A percentile compares a stretch with the other conserved stretches of the same genome.
Conservation (phyloP, 2,329 filamentous ascomycete species). For the Hymenoscyphus occultus region DNA sequence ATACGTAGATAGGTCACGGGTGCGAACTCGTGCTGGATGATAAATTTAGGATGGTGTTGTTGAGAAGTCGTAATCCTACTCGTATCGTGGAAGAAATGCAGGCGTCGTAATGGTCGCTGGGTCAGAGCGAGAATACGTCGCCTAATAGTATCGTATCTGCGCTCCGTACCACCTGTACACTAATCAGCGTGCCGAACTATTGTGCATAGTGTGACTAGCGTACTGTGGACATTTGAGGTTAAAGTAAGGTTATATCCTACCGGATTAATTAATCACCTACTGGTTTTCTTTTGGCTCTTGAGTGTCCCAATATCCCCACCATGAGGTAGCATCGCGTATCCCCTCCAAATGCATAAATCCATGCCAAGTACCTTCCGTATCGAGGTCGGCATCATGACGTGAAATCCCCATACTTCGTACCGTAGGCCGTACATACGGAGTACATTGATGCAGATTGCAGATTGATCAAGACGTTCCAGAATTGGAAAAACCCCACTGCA, state of each 20-base stretch:
- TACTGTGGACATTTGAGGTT: too few relatives aligned
- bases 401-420: neutral
- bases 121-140: neutral
- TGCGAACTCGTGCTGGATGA: neutral
- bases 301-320: too few relatives aligned
- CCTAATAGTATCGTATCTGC: neutral
- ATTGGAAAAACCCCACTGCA: neutral
- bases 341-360: too few relatives aligned
- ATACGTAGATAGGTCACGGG: neutral
- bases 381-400: neutral
- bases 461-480: neutral
- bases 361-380: too few relatives aligned
- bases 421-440: too few relatives aligned
- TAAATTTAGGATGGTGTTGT: neutral
- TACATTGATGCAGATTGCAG: neutral
- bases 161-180: neutral
- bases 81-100: neutral
- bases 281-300: too few relatives aligned
- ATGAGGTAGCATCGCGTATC: too few relatives aligned
- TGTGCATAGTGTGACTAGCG: too few relatives aligned
- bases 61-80: slow-evolving; percentile 2
- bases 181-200: neutral
- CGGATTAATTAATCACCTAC: too few relatives aligned
- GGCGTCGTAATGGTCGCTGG: neutral
- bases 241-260: too few relatives aligned